phyloP scores from a whole-genome alignment of 148 eudicot genomes.

The Nepenthes mirabilis region DNA sequence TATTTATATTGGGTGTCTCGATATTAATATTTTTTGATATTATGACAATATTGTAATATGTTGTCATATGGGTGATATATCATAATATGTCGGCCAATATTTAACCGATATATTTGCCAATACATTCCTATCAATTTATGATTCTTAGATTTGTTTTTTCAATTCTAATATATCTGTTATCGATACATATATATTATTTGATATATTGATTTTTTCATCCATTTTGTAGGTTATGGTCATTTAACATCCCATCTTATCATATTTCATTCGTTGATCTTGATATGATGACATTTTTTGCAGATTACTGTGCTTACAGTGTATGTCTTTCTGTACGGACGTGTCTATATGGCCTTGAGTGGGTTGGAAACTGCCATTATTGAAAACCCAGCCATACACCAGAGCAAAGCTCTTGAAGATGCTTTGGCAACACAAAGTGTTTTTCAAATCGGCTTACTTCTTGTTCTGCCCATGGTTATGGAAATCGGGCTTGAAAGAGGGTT shows the following conservation, averaged over 20 bases:
- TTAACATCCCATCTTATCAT: neutral
- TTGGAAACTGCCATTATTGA: slow-evolving; percentile 62
- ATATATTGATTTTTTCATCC: too few relatives aligned
- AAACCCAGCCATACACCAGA: slow-evolving; percentile 34
- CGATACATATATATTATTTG: too few relatives aligned
- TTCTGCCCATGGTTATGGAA: slow-evolving; percentile 97
- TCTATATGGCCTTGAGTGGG: slow-evolving; percentile 88
- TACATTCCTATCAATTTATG: too few relatives aligned
- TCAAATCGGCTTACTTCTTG: slow-evolving; percentile 76
- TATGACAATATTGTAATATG: too few relatives aligned
- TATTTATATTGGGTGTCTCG: too few relatives aligned
- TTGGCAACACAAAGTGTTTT: slow-evolving; percentile 72
- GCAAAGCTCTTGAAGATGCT: slow-evolving; percentile 72
- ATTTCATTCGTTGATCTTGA: neutral
- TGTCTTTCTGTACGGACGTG: slow-evolving; percentile 71
- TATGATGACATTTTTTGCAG: slow-evolving; percentile 30
- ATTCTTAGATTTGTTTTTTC: too few relatives aligned
- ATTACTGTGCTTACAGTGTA: slow-evolving; percentile 81
- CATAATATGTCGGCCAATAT: too few relatives aligned
- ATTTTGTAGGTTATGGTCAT: slow-evolving; percentile 2
- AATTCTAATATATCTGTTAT: too few relatives aligned
- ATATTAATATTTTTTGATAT: too few relatives aligned
- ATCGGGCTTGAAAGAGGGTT: slow-evolving; percentile 90
- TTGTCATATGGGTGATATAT: too few relatives aligned
- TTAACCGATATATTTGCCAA: too few relatives aligned